Evolutionary conservation across 345 rosid species (phyloP).

Genomic region (Aurinia saxatilis): DNA sequence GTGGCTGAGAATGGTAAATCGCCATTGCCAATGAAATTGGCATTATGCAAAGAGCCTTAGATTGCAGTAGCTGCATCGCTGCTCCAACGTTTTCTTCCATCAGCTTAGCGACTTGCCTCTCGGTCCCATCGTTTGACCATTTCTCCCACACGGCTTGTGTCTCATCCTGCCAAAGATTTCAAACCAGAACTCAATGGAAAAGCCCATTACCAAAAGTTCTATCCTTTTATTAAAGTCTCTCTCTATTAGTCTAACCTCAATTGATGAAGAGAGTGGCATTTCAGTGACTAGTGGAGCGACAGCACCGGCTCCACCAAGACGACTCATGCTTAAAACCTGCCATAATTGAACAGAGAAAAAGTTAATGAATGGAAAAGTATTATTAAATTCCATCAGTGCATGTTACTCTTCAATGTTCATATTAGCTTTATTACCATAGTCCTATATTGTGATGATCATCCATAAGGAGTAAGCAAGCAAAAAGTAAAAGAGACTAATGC

Average conservation of each 20-base stretch:
- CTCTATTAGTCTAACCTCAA: conserved; percentile 52
- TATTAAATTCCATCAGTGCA: conserved; percentile 12
- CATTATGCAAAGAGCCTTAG: conserved; percentile 99
- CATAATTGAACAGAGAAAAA: conserved; percentile 13
- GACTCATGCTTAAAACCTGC: conserved; percentile 98
- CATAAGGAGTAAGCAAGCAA: background rate
- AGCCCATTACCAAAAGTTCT: background rate
- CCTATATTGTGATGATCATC: background rate
- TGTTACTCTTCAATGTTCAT: conserved; percentile 13
- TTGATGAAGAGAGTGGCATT: conserved; percentile 65
- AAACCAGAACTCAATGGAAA: background rate
- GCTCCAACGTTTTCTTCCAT: conserved; percentile 99
- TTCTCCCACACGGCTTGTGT: conserved; percentile 92
- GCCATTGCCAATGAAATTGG: conserved; percentile 90
- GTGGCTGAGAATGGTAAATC: conserved; percentile 80
- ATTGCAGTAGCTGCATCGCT: conserved; percentile 94
- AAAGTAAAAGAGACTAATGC: conserved; percentile 19
- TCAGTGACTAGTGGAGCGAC: conserved; percentile 98
- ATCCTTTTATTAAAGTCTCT: background rate
- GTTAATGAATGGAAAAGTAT: background rate
- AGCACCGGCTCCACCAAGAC: conserved; percentile 97
- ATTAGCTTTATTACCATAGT: background rate
- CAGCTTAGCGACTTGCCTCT: conserved; percentile 87
- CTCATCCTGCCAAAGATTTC: conserved; percentile 50
- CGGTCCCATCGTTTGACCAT: conserved; percentile 94